Evolutionary conservation across 108 stramenopile genomes (phyloP).

Genomic region (Cylindrotheca fusiformis): DNA sequence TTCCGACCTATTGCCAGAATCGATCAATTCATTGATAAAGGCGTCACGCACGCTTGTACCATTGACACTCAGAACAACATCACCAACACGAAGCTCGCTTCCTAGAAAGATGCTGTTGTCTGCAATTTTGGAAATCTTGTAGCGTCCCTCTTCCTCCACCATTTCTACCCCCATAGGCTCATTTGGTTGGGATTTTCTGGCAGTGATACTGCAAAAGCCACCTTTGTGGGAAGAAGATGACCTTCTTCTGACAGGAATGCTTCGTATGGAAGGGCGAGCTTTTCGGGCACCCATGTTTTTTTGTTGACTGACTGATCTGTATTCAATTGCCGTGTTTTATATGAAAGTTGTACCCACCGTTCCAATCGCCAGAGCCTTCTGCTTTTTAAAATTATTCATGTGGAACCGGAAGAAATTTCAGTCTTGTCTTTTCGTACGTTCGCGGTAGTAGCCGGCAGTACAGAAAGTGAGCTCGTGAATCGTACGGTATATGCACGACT

Average conservation of each 20-base stretch:
- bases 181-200: slow-evolving; percentile 20
- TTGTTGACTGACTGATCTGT: neutral
- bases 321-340: too few species aligned
- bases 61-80: slow-evolving; percentile 30
- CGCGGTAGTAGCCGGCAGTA: too few species aligned
- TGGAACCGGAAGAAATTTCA: too few species aligned
- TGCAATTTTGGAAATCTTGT: slow-evolving; percentile 20
- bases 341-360: too few species aligned
- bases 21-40: slow-evolving; percentile 3
- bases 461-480: too few species aligned
- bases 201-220: slow-evolving; percentile 27
- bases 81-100: slow-evolving; percentile 26
- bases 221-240: neutral
- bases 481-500: too few species aligned
- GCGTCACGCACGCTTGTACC: slow-evolving; percentile 16
- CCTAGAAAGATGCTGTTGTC: slow-evolving; percentile 24
- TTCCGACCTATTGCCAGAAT: slow-evolving; percentile 8
- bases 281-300: neutral
- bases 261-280: neutral
- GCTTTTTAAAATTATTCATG: too few species aligned
- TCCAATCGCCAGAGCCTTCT: too few species aligned
- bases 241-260: neutral
- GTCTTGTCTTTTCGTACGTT: too few species aligned
- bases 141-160: slow-evolving; percentile 18
- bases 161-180: slow-evolving; percentile 25